Base-by-base conservation (phyloP, 108 stramenopile genomes). In the Pseudonitzschia multiseries region DNA sequence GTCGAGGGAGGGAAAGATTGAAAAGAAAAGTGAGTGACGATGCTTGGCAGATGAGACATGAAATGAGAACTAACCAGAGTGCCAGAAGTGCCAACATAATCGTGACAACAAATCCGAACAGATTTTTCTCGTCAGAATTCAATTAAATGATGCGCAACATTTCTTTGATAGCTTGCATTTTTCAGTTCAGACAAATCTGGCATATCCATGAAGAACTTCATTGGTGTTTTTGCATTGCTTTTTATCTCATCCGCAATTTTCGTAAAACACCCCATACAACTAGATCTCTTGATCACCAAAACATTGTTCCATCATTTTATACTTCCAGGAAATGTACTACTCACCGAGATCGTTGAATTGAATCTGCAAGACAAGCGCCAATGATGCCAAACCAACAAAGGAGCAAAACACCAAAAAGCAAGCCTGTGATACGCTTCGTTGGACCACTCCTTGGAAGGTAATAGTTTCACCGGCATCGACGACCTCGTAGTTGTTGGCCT, bases 401-500 rank as follows among this genome's bases (percentile, higher is more conserved):
- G 96, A 95, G 74, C 92, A 93, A 84, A 97, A 97, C 14, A 89
- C 88, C 59, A 97, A 81, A 76, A 97, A 96, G 78, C 89, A 87
- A 24, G 96, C 97, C 75, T 97, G 97, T 13, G 87, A 87, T 32
- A 79, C 79, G 72, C 83, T 83, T 48, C 90, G 81, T 54, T 87
- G 83, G n/a, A 97, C 85, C 44, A 94, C 70, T 40, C 97, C 97
- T 54, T 88, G 83, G 65, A 97, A 97, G 18, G 87, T 95, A 57
- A 97, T 97, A 15, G 89, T 87, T 75, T 96, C 95, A 60, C 95
- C 95, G 40, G 94, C 94, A 31, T 90, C 84, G 48, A 87, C 87
- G 8, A 97, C 94, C 65, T 96, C 94, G 73, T 96, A 97, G 76
- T 96, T 97, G 77, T 97, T 96, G 27, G 96, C 92, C 73, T 93